phyloP scores from a whole-genome alignment of 768 basidiomycete species.

The Naganishia randhawae region DNA sequence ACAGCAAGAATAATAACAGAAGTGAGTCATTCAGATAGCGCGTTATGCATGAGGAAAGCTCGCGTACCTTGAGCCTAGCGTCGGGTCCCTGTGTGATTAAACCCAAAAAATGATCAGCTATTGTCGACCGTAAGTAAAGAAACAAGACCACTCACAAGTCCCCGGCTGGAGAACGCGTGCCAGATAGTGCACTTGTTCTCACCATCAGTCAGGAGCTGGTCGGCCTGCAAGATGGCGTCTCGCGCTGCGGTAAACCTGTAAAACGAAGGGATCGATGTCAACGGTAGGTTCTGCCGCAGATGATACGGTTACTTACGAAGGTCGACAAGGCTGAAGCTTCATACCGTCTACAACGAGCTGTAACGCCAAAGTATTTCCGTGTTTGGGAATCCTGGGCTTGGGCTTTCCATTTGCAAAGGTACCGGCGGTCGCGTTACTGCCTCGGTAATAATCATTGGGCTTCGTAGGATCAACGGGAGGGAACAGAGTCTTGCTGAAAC shows the following conservation, averaged over 20 bases:
- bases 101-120: conserved; percentile 6
- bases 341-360: conserved; percentile 82
- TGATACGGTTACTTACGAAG: conserved; percentile 51
- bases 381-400: conserved; percentile 70
- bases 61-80: conserved; percentile 65
- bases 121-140: background rate
- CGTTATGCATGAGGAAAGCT: background rate
- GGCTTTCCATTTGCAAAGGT: conserved; percentile 51
- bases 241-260: conserved; percentile 77
- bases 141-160: conserved; percentile 55
- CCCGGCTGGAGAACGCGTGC: conserved; percentile 75
- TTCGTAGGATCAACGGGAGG: conserved; percentile 67
- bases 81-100: conserved; percentile 58
- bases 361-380: conserved; percentile 80
- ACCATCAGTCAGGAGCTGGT: conserved; percentile 81
- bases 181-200: conserved; percentile 88
- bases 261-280: background rate
- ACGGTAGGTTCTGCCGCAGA: conserved; percentile 27
- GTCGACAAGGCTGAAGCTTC: conserved; percentile 91
- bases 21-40: conserved; percentile 52
- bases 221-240: conserved; percentile 85
- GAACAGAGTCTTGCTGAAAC: conserved; percentile 72
- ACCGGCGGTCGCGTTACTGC: conserved; percentile 42
- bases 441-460: conserved; percentile 75
- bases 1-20: too few species aligned